A percentile compares a stretch with the other conserved stretches of the same genome.
Evolutionary conservation across 2,329 filamentous ascomycete species (phyloP).

Genomic region (Colletotrichum orchidophilum): DNA sequence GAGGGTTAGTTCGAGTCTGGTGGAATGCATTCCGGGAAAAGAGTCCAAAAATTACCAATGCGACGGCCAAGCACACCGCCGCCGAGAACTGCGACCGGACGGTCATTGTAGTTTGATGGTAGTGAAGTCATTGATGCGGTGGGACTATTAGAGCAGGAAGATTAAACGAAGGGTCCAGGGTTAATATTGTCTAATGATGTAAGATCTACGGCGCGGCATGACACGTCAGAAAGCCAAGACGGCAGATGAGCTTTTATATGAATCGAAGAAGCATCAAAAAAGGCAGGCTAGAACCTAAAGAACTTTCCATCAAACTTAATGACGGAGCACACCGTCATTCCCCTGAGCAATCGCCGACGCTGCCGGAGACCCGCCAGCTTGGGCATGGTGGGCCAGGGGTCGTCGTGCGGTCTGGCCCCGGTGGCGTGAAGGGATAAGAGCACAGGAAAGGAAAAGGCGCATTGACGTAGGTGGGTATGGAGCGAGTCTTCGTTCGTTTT

Average conservation of each 20-base stretch:
- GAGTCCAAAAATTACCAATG: constrained; percentile 36
- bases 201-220: background rate
- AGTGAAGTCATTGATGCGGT: constrained; percentile 34
- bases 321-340: constrained; percentile 8
- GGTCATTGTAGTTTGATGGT: constrained; percentile 35
- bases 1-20: background rate
- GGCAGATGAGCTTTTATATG: background rate
- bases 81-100: constrained; percentile 50
- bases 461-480: constrained; percentile 5
- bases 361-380: background rate
- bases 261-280: background rate
- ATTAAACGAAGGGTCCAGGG: background rate
- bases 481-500: background rate
- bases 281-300: background rate
- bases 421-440: background rate
- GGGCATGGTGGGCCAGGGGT: constrained; percentile 13
- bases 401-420: background rate
- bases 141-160: background rate
- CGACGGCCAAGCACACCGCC: constrained; percentile 54
- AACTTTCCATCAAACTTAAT: background rate
- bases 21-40: too few relatives aligned
- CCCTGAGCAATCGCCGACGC: background rate
- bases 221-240: background rate
- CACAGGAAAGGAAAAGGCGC: background rate
- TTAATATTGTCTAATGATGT: background rate